Evolutionary conservation across 177 flowering plant genomes (phyloP).

Genomic region (Vitis hybrid): DNA sequence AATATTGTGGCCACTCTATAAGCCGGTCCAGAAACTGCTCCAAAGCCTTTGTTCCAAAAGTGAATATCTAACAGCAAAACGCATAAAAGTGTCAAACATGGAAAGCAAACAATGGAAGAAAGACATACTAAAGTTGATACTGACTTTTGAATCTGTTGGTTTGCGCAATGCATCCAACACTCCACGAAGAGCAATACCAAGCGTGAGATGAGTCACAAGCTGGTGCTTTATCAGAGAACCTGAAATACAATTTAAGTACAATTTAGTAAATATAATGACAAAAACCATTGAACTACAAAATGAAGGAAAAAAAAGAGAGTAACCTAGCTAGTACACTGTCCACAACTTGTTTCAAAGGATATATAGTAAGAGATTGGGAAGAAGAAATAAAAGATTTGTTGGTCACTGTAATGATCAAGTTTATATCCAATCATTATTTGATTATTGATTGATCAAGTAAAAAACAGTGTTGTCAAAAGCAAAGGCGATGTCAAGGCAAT

Average conservation of each 20-base stretch:
- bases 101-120: neutral
- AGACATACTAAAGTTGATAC: constrained; percentile 9
- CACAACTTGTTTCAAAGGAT: too few species aligned
- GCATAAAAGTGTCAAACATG: constrained; percentile 5
- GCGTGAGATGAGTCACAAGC: constrained; percentile 88
- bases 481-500: too few species aligned
- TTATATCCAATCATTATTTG: too few species aligned
- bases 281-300: too few species aligned
- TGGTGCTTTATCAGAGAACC: constrained; percentile 93
- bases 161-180: constrained; percentile 92
- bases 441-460: too few species aligned
- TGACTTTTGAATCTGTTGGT: constrained; percentile 93
- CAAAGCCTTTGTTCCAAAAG: constrained; percentile 87
- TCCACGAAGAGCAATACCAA: constrained; percentile 87
- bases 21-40: constrained; percentile 94
- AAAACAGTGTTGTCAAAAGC: too few species aligned
- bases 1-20: constrained; percentile 97
- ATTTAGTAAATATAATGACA: too few species aligned
- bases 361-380: too few species aligned
- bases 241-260: constrained; percentile 28
- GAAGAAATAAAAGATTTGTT: too few species aligned
- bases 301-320: too few species aligned
- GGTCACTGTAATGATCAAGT: too few species aligned
- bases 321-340: too few species aligned
- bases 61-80: constrained; percentile 67